Conservation (phyloP, 1,284 basidiomycete species). For the Fistulina hepatica region DNA sequence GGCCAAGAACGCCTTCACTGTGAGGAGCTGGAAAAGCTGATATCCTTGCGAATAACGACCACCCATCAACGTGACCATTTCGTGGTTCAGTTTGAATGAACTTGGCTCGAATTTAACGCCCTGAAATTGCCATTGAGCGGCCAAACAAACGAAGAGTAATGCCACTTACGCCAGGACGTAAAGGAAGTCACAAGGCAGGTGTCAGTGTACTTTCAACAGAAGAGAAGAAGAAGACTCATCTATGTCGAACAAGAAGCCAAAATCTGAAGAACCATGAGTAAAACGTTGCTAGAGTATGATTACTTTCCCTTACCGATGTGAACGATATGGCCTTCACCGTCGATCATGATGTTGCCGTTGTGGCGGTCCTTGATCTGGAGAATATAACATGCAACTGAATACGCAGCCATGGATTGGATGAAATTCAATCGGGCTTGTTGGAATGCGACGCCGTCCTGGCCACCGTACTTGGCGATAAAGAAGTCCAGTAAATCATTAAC, state of each 20-base stretch:
- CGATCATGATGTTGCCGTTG: slow-evolving; percentile 99
- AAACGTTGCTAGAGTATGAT: neutral
- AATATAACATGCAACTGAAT: slow-evolving; percentile 97
- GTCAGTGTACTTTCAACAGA: slow-evolving; percentile 18
- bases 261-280: slow-evolving; percentile 48
- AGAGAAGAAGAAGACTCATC: slow-evolving; percentile 49
- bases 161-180: slow-evolving; percentile 62
- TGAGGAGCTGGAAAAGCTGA: slow-evolving; percentile 86
- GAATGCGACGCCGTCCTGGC: slow-evolving; percentile 81
- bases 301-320: slow-evolving; percentile 63
- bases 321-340: slow-evolving; percentile 91
- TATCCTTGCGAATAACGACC: slow-evolving; percentile 90
- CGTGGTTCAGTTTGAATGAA: slow-evolving; percentile 96
- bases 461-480: slow-evolving; percentile 92
- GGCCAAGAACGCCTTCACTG: slow-evolving; percentile 93
- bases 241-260: slow-evolving; percentile 98
- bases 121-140: slow-evolving; percentile 26
- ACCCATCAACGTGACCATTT: slow-evolving; percentile 98
- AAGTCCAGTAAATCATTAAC: slow-evolving; percentile 94
- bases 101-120: slow-evolving; percentile 96
- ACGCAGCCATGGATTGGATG: slow-evolving; percentile 98
- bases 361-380: slow-evolving; percentile 96
- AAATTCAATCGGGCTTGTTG: slow-evolving; percentile 93
- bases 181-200: slow-evolving; percentile 12
- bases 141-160: slow-evolving; percentile 1